These are phyloP conservation scores for Akebia trifoliata DNA, from an alignment of 164 flowering plant species.

Conservation along the genomic window DNA sequence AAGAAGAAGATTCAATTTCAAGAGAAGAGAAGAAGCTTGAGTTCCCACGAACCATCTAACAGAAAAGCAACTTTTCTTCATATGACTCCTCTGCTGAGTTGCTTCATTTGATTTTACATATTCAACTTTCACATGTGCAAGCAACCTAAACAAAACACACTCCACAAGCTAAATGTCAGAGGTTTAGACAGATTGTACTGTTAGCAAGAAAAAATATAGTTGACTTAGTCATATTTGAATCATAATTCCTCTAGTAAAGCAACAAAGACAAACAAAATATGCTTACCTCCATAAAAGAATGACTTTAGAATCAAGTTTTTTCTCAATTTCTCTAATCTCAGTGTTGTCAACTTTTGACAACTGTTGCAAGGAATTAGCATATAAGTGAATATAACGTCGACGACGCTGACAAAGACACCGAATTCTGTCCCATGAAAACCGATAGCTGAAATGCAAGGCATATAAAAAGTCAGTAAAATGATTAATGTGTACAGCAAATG, in stretches of 20 bases:
- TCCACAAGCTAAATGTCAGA: slow-evolving; percentile 1
- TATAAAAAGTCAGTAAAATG: slow-evolving; percentile 6
- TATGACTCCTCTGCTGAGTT: slow-evolving; percentile 53
- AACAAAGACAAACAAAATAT: not conserved
- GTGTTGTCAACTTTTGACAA: slow-evolving; percentile 31
- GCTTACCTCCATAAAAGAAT: slow-evolving; percentile 92
- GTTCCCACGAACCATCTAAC: slow-evolving; percentile 59
- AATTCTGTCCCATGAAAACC: slow-evolving; percentile 88
- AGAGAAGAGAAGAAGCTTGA: not conserved
- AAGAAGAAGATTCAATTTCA: not conserved
- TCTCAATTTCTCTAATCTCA: slow-evolving; percentile 77
- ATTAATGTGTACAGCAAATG: too few relatives aligned
- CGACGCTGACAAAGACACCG: slow-evolving; percentile 74
- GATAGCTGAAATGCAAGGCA: slow-evolving; percentile 49
- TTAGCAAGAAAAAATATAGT: not conserved
- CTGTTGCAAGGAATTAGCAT: slow-evolving; percentile 75
- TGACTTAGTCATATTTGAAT: not conserved
- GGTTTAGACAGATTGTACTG: not conserved
- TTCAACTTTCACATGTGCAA: slow-evolving; percentile 98
- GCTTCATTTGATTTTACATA: slow-evolving; percentile 84
- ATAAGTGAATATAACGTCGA: slow-evolving; percentile 81
- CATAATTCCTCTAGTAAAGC: not conserved
- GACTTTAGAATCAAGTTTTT: slow-evolving; percentile 88
- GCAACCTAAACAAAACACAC: slow-evolving; percentile 54
- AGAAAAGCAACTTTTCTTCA: slow-evolving; percentile 82